Percentiles rank a stretch among this genome's conserved stretches.
Conservation (phyloP, 2,329 filamentous ascomycete genomes). For the Hypomyces perniciosus region DNA sequence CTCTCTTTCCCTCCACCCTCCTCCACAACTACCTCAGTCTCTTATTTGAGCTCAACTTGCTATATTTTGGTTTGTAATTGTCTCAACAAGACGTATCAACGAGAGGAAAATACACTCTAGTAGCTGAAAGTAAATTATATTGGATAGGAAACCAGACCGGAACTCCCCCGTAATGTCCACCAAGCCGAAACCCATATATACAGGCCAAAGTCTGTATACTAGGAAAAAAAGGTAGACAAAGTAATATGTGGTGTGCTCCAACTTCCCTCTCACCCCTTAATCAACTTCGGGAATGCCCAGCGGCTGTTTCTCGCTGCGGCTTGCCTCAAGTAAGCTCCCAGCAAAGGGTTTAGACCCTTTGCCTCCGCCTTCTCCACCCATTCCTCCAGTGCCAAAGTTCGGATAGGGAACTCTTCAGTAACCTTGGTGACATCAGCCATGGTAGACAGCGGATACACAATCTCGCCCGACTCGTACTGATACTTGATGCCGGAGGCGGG, state of each 20-base stretch:
- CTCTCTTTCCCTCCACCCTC: too few relatives aligned
- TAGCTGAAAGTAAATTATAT: too few relatives aligned
- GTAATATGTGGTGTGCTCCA: not conserved
- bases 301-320: not conserved
- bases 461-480: not conserved
- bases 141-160: too few relatives aligned
- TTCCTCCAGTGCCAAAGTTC: not conserved
- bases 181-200: not conserved
- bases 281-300: not conserved
- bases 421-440: not conserved
- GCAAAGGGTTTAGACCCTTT: not conserved
- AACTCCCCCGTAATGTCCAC: too few relatives aligned
- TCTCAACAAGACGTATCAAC: too few relatives aligned
- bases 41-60: too few relatives aligned
- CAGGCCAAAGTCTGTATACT: not conserved
- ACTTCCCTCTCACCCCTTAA: not conserved
- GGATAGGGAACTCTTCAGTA: not conserved
- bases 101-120: too few relatives aligned
- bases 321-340: not conserved
- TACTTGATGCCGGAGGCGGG: not conserved
- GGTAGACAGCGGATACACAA: not conserved
- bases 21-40: too few relatives aligned
- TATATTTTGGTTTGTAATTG: too few relatives aligned
- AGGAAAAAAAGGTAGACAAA: not conserved
- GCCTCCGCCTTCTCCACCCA: not conserved